These are phyloP conservation scores for Pseudozyma thailandica DNA, from an alignment of 1,284 basidiomycete genomes.

Conservation along the genomic window DNA sequence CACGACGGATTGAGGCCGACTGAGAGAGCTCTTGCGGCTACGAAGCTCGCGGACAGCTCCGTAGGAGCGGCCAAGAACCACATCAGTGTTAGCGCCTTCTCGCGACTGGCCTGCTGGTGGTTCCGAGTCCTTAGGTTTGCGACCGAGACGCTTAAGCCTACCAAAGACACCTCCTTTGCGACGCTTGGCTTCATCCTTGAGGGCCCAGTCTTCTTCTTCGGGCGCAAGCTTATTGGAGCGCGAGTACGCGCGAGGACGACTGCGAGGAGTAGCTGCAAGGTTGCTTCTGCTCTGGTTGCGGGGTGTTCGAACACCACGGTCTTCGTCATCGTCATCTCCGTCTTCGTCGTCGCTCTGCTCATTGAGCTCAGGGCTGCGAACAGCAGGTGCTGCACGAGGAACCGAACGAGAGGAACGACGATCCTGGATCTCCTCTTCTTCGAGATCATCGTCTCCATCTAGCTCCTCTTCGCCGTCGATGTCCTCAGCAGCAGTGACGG, in stretches of 20 bases:
- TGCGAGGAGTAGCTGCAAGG: conserved; percentile 24
- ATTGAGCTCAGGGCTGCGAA: conserved; percentile 3
- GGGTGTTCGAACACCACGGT: conserved; percentile 18
- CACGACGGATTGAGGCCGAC: conserved; percentile 12
- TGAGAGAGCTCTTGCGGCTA: conserved; percentile 40
- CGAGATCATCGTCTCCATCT: conserved; percentile 12
- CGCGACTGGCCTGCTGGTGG: conserved; percentile 2
- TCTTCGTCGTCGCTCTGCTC: conserved; percentile 33
- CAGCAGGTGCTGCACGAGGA: conserved; percentile 18
- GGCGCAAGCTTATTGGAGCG: conserved; percentile 48
- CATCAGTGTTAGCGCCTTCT: conserved; percentile 37
- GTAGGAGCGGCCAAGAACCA: conserved; percentile 45
- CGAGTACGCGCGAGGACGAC: conserved; percentile 33
- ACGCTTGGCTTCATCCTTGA: conserved; percentile 36
- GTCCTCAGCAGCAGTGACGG: conserved; percentile 41
- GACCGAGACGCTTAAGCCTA: conserved; percentile 37
- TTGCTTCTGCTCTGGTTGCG: conserved; percentile 41
- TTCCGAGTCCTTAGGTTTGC: conserved; percentile 19
- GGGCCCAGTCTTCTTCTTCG: conserved; percentile 44
- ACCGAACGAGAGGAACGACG: conserved; percentile 20
- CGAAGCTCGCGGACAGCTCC: conserved; percentile 47
- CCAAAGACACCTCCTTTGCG: conserved; percentile 50
- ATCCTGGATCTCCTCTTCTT: conserved; percentile 26
- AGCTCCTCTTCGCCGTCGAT: conserved; percentile 27
- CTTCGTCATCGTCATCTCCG: conserved; percentile 34